A percentile compares a stretch with the other conserved stretches of the same genome.
Conservation (phyloP, 192 early-diverging fungal genomes). For the Gryganskiella cystojenkinii region DNA sequence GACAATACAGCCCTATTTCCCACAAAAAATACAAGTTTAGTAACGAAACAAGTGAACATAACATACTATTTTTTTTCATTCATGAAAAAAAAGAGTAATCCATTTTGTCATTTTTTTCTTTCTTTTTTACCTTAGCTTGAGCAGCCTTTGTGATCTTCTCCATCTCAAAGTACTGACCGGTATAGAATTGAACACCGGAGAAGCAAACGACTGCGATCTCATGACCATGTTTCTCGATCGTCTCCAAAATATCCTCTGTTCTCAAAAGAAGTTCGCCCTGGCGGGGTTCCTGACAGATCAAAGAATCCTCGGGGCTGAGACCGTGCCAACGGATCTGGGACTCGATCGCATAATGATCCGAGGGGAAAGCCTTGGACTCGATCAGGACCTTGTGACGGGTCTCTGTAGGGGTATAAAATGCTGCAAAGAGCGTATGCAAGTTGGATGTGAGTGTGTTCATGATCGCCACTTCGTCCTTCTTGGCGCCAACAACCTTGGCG, state of each 20-base stretch:
- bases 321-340: constrained; percentile 92
- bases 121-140: constrained; percentile 70
- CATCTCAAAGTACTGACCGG: constrained; percentile 91
- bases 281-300: constrained; percentile 82
- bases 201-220: constrained; percentile 89
- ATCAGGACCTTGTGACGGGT: constrained; percentile 87
- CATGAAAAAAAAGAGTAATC: background rate
- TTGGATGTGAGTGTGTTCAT: constrained; percentile 96
- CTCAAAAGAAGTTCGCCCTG: constrained; percentile 75
- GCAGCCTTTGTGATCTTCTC: constrained; percentile 84
- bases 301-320: constrained; percentile 69
- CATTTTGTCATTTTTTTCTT: background rate
- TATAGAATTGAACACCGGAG: constrained; percentile 95
- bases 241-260: constrained; percentile 84
- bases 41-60: background rate
- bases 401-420: constrained; percentile 91
- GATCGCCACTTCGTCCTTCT: constrained; percentile 82
- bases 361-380: constrained; percentile 94
- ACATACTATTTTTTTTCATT: background rate
- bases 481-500: constrained; percentile 85
- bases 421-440: constrained; percentile 88
- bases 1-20: constrained; percentile 86
- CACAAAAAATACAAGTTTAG: no score
- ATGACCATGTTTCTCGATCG: constrained; percentile 78
- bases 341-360: constrained; percentile 92